Conservation (phyloP, 495 filamentous ascomycete species). For the Trichocladium antarcticum region DNA sequence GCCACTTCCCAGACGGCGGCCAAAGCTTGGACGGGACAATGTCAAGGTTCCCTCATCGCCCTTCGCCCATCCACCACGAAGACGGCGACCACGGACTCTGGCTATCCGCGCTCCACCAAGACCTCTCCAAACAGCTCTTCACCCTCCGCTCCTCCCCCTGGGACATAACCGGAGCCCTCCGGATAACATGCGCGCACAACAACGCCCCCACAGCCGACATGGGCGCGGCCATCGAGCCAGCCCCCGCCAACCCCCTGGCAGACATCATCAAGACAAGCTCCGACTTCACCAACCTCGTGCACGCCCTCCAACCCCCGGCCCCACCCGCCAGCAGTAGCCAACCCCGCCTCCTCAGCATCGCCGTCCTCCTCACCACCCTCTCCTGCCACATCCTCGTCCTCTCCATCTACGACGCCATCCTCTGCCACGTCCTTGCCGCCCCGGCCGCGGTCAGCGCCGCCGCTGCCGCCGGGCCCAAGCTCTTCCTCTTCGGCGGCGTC, state of each 20-base stretch:
- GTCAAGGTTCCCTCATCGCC: not conserved
- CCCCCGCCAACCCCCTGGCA: not conserved
- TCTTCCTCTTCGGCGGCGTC: not conserved
- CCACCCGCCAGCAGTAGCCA: not conserved
- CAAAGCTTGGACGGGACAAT: not conserved
- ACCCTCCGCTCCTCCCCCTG: not conserved
- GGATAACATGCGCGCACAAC: not conserved
- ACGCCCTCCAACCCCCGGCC: not conserved
- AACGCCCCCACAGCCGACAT: not conserved
- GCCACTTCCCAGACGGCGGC: too few relatives aligned
- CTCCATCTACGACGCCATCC: not conserved
- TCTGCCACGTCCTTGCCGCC: not conserved
- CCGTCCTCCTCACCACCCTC: not conserved
- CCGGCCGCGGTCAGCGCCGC: not conserved
- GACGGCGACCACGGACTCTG: not conserved
- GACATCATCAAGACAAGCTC: not conserved
- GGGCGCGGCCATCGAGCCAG: too few relatives aligned
- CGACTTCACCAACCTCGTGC: not conserved
- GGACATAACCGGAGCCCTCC: not conserved
- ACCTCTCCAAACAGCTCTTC: not conserved
- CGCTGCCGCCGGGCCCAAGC: not conserved
- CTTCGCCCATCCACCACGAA: not conserved
- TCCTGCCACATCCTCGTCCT: not conserved
- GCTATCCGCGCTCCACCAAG: not conserved
- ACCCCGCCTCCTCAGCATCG: not conserved